A percentile compares a stretch with the other conserved stretches of the same genome.
Conservation (phyloP, 2,329 filamentous ascomycete genomes). For the Westerdykella sp. region DNA sequence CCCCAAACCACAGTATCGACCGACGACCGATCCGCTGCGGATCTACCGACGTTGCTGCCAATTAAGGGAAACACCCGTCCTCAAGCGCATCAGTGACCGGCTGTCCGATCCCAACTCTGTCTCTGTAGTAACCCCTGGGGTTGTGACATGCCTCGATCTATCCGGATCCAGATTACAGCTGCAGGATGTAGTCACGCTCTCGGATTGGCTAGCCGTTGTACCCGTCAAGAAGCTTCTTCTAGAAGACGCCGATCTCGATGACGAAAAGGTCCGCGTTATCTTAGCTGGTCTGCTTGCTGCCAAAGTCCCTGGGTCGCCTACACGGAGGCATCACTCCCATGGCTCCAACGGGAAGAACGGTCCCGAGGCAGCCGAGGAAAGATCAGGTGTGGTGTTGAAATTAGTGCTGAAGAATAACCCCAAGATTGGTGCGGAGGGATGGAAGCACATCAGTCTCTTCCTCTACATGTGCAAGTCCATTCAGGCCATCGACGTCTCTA, state of each 20-base stretch:
- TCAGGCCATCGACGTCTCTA: constrained; percentile 79
- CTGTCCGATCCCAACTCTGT: constrained; percentile 65
- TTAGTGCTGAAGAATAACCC: constrained; percentile 82
- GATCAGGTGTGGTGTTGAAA: constrained; percentile 74
- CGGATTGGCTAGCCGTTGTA: constrained; percentile 90
- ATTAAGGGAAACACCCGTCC: constrained; percentile 80
- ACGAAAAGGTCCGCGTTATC: constrained; percentile 80
- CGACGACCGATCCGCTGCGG: constrained; percentile 83
- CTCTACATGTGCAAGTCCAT: constrained; percentile 83
- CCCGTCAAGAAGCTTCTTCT: constrained; percentile 80
- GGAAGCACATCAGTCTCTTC: constrained; percentile 86
- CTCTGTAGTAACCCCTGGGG: constrained; percentile 59
- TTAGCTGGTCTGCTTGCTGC: constrained; percentile 79
- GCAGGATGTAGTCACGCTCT: constrained; percentile 76
- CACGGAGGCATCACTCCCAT: constrained; percentile 26
- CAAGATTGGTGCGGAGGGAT: constrained; percentile 78
- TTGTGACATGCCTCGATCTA: constrained; percentile 75
- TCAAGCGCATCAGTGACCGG: constrained; percentile 88
- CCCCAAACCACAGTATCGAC: constrained; percentile 56
- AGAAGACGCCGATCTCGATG: constrained; percentile 79
- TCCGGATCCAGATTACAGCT: constrained; percentile 78
- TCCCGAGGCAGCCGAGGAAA: constrained; percentile 35
- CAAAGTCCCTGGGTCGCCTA: constrained; percentile 57
- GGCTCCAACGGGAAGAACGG: constrained; percentile 12
- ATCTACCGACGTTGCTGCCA: constrained; percentile 96